Evolutionary conservation across 2,329 filamentous ascomycete genomes (phyloP).

Genomic region (Penicillium sp.): DNA sequence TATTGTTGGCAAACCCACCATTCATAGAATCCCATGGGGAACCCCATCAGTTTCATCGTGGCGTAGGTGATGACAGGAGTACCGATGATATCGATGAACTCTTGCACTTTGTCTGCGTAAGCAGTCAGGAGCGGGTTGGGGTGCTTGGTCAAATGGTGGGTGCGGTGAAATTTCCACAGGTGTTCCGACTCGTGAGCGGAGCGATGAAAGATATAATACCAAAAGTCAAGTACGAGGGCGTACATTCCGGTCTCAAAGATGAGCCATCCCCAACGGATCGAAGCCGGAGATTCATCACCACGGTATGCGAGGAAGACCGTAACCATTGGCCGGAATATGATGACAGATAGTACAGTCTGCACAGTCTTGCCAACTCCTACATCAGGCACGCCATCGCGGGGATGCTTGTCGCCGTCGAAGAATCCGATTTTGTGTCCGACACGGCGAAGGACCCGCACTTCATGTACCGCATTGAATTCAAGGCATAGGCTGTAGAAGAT

Average conservation of each 20-base stretch:
- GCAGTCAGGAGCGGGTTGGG: constrained; percentile 47
- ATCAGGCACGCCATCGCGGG: constrained; percentile 50
- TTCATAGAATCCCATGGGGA: constrained; percentile 52
- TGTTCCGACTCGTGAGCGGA: constrained; percentile 44
- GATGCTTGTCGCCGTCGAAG: constrained; percentile 51
- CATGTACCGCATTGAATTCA: constrained; percentile 45
- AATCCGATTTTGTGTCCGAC: constrained; percentile 47
- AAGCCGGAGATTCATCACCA: constrained; percentile 25
- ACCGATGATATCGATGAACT: constrained; percentile 46
- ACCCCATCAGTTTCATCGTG: constrained; percentile 40
- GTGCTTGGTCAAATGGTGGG: constrained; percentile 51
- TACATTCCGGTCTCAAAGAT: constrained; percentile 47
- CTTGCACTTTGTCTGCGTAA: constrained; percentile 49
- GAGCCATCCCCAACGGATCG: constrained; percentile 40
- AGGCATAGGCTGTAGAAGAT: constrained; percentile 46
- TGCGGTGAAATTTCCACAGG: constrained; percentile 50
- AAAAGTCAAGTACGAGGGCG: constrained; percentile 48
- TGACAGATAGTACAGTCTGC: not conserved
- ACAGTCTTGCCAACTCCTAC: constrained; percentile 37
- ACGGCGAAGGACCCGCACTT: constrained; percentile 43
- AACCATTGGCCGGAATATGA: not conserved
- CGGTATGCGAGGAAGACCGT: not conserved
- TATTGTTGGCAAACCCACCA: constrained; percentile 44
- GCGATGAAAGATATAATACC: constrained; percentile 43
- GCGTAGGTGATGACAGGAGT: constrained; percentile 45